Conservation (phyloP, 345 rosid genomes). For the Orychophragmus violaceus region DNA sequence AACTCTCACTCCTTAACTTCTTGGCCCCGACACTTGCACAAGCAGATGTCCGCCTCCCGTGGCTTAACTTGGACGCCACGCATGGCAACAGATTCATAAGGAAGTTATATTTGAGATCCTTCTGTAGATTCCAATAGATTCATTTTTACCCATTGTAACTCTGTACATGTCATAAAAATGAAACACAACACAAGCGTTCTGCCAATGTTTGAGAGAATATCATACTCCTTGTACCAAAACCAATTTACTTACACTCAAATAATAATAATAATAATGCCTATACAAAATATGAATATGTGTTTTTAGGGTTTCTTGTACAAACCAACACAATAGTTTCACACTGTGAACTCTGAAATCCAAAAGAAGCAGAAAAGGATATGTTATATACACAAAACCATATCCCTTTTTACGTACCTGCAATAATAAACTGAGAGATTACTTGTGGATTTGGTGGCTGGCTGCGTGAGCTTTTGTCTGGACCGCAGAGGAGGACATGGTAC, state of each 20-base stretch:
- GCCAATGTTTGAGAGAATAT: neutral
- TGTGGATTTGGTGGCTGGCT: slow-evolving; percentile 25
- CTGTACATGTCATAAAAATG: neutral
- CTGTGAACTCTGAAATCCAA: slow-evolving; percentile 16
- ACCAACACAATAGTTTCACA: neutral
- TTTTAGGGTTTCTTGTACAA: slow-evolving; percentile 12
- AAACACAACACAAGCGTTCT: neutral
- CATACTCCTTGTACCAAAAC: neutral
- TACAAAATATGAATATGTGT: slow-evolving; percentile 26
- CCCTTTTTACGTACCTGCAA: neutral
- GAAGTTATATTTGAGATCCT: slow-evolving; percentile 2
- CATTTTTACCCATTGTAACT: neutral
- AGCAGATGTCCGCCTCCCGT: neutral
- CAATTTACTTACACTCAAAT: slow-evolving; percentile 32
- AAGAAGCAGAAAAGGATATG: slow-evolving; percentile 6
- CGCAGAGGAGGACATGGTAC: slow-evolving; percentile 54
- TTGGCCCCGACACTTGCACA: neutral
- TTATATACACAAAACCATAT: slow-evolving; percentile 21
- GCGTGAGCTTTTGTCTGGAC: slow-evolving; percentile 40
- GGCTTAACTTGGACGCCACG: neutral
- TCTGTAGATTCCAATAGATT: slow-evolving; percentile 20
- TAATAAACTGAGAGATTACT: slow-evolving; percentile 1
- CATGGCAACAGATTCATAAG: slow-evolving; percentile 10
- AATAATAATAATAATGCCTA: slow-evolving; percentile 19
- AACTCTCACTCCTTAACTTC: neutral